Evolutionary conservation across 106 monocot genomes (phyloP).

Genomic region (Platanthera guangdongensis): DNA sequence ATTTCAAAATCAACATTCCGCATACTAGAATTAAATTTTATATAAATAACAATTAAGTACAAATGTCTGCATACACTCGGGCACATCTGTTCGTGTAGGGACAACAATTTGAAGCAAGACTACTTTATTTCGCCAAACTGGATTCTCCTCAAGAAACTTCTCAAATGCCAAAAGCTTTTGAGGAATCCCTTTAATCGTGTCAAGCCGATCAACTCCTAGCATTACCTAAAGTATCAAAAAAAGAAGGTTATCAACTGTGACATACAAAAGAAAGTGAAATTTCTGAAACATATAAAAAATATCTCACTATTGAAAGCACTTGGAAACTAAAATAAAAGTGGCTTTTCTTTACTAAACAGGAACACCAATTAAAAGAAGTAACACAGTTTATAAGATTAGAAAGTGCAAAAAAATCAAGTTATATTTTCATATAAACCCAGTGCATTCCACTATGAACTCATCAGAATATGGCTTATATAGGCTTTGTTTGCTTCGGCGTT

Average conservation of each 20-base stretch:
- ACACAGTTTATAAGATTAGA: not conserved
- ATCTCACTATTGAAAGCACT: not conserved
- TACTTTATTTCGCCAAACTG: conserved; percentile 71
- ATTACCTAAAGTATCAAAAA: conserved; percentile 45
- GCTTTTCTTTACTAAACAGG: not conserved
- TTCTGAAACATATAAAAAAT: not conserved
- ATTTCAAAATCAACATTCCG: not conserved
- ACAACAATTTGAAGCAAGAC: conserved; percentile 90
- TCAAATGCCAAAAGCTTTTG: conserved; percentile 96
- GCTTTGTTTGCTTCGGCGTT: too few species aligned
- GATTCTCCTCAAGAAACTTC: conserved; percentile 89
- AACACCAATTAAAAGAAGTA: not conserved
- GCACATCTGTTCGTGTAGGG: conserved; percentile 92
- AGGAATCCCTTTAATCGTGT: conserved; percentile 96
- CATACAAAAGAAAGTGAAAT: not conserved
- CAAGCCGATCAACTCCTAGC: conserved; percentile 87
- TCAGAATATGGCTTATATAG: too few species aligned
- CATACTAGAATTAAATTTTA: not conserved
- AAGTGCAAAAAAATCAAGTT: not conserved
- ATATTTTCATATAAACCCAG: too few species aligned
- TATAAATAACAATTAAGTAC: not conserved
- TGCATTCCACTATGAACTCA: too few species aligned
- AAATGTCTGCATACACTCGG: conserved; percentile 58
- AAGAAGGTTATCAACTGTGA: not conserved
- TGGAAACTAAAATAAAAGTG: not conserved